Evolutionary conservation across 1,284 basidiomycete species (phyloP).

Genomic region (Puccinia novopanici): DNA sequence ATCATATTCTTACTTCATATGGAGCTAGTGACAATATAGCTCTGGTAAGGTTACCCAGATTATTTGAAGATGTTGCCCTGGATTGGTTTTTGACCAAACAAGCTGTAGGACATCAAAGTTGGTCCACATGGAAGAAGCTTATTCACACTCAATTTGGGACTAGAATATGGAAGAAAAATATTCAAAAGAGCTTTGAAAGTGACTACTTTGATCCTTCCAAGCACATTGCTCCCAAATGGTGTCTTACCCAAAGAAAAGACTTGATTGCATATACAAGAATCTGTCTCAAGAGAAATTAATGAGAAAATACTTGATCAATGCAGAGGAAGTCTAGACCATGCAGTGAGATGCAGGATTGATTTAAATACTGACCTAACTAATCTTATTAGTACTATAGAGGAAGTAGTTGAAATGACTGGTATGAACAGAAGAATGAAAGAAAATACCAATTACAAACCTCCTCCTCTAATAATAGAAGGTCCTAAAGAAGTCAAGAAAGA

Average conservation of each 20-base stretch:
- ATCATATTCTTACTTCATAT: neutral
- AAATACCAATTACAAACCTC: neutral
- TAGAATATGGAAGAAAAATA: too few species aligned
- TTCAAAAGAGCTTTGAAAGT: too few species aligned
- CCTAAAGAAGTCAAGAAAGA: neutral
- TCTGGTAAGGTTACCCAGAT: neutral
- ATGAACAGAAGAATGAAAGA: neutral
- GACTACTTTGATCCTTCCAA: too few species aligned
- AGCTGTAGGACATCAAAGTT: neutral
- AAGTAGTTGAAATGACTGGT: neutral
- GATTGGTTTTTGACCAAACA: neutral
- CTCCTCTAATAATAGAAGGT: neutral
- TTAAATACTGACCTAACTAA: neutral
- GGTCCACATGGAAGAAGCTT: neutral
- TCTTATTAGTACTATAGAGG: neutral
- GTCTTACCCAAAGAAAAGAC: conserved; percentile 6
- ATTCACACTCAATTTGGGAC: neutral
- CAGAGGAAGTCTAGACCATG: neutral
- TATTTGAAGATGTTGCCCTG: conserved; percentile 11
- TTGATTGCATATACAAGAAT: neutral
- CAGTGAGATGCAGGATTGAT: neutral
- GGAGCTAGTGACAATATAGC: neutral
- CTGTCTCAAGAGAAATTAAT: conserved; percentile 1
- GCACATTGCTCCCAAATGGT: conserved; percentile 2
- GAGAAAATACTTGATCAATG: neutral